phyloP scores from a whole-genome alignment of 371 early-diverging fungal species.

The Paraphysoderma sedebokerense region DNA sequence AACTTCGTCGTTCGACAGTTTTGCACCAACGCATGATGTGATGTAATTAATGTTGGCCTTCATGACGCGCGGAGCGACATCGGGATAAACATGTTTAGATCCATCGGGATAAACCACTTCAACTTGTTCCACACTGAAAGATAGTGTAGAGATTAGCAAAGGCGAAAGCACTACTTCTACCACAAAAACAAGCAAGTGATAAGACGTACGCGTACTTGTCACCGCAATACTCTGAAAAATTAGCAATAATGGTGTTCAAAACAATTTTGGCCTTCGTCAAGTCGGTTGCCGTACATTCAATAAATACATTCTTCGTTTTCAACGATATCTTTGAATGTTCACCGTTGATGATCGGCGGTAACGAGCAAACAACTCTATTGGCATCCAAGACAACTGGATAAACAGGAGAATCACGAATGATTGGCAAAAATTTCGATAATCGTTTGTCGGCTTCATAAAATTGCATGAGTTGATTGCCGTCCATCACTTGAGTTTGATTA shows the following conservation, averaged over 20 bases:
- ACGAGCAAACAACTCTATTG: constrained; percentile 69
- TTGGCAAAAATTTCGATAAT: constrained; percentile 78
- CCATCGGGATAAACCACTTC: constrained; percentile 78
- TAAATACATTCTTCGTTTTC: constrained; percentile 93
- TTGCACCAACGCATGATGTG: constrained; percentile 58
- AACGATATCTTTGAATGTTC: constrained; percentile 94
- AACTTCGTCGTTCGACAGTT: constrained; percentile 56
- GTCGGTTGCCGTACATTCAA: constrained; percentile 98
- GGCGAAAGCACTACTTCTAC: neutral
- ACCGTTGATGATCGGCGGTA: constrained; percentile 99
- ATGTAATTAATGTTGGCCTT: constrained; percentile 67
- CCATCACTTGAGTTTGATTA: constrained; percentile 74
- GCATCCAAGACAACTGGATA: constrained; percentile 88
- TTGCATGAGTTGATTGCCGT: constrained; percentile 74
- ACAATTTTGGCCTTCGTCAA: constrained; percentile 85
- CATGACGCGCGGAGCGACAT: constrained; percentile 47
- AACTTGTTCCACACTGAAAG: constrained; percentile 71
- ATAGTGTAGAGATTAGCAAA: constrained; percentile 3
- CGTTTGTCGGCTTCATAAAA: constrained; percentile 76
- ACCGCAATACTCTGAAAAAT: constrained; percentile 85
- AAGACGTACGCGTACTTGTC: constrained; percentile 63
- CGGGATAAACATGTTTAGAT: constrained; percentile 44
- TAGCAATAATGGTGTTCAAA: constrained; percentile 80
- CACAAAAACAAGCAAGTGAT: neutral
- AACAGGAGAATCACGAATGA: constrained; percentile 78